Evolutionary conservation across 225 moss, liverwort and hornwort species (phyloP).

Genomic region (Physcomitrellopsis africana): DNA sequence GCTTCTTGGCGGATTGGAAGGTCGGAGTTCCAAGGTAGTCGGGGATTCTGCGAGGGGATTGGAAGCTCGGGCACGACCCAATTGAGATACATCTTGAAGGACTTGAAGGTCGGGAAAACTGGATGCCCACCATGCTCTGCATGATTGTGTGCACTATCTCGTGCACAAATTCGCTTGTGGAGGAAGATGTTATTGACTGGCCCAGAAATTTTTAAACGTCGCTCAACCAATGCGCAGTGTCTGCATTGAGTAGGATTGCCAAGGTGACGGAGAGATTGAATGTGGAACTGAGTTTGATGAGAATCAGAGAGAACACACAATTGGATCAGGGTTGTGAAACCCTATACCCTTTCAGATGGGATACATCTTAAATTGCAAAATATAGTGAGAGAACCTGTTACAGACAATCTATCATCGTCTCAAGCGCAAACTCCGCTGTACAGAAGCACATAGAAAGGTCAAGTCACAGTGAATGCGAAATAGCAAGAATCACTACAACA

Average conservation of each 20-base stretch:
- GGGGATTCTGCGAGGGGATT: conserved; percentile 22
- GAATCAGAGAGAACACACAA: background rate
- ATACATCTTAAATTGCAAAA: background rate
- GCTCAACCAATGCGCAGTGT: background rate
- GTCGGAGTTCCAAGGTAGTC: conserved; percentile 42
- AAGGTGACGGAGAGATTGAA: background rate
- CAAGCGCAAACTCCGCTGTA: too few relatives aligned
- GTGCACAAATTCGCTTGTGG: conserved; percentile 13
- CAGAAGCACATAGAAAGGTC: too few relatives aligned
- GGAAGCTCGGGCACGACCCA: conserved; percentile 39
- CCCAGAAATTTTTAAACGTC: background rate
- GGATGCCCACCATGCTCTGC: conserved; percentile 57
- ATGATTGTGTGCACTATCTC: conserved; percentile 24
- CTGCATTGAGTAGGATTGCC: background rate
- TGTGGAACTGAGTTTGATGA: background rate
- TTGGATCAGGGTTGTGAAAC: background rate
- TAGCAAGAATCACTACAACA: background rate
- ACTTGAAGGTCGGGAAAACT: conserved; percentile 55
- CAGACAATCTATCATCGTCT: too few relatives aligned
- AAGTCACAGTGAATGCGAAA: too few relatives aligned
- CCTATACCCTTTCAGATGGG: background rate
- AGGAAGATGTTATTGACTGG: background rate
- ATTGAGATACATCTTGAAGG: conserved; percentile 48
- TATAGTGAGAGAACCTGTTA: too few relatives aligned
- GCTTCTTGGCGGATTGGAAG: conserved; percentile 34